A percentile compares a stretch with the other conserved stretches of the same genome.
Evolutionary conservation across 345 rosid species (phyloP).

Genomic region (Rhodomyrtus tomentosa): DNA sequence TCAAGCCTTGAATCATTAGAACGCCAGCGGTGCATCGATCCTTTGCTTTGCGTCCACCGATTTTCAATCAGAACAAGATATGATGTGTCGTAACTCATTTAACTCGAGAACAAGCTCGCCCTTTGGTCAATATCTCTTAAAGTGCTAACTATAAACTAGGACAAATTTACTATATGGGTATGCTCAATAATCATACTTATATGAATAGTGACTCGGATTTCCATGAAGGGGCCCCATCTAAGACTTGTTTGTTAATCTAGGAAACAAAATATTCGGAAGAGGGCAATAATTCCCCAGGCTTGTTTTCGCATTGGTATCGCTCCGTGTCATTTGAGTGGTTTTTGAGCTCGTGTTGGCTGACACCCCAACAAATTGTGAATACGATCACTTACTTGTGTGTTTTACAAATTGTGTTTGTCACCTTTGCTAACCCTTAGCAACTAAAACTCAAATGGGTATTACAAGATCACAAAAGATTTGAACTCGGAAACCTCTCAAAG

Average conservation of each 20-base stretch:
- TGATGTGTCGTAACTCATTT: too few species aligned
- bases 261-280: background rate
- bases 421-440: background rate
- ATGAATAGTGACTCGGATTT: background rate
- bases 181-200: background rate
- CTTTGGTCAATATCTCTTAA: background rate
- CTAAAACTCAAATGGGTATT: background rate
- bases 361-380: background rate
- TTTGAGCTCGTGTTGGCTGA: background rate
- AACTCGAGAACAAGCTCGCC: background rate
- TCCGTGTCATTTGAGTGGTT: background rate
- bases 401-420: background rate
- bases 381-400: background rate
- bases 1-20: background rate
- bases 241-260: background rate
- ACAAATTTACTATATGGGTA: background rate
- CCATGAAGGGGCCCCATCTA: background rate
- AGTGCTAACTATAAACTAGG: background rate
- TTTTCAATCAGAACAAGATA: background rate
- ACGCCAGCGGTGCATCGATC: background rate
- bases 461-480: background rate
- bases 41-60: background rate
- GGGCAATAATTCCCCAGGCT: background rate
- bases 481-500: background rate
- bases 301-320: background rate